Evolutionary conservation across 495 filamentous ascomycete species (phyloP), one percentile per base, ranked within the genome.

Genomic region (Penicillium arizonense): DNA sequence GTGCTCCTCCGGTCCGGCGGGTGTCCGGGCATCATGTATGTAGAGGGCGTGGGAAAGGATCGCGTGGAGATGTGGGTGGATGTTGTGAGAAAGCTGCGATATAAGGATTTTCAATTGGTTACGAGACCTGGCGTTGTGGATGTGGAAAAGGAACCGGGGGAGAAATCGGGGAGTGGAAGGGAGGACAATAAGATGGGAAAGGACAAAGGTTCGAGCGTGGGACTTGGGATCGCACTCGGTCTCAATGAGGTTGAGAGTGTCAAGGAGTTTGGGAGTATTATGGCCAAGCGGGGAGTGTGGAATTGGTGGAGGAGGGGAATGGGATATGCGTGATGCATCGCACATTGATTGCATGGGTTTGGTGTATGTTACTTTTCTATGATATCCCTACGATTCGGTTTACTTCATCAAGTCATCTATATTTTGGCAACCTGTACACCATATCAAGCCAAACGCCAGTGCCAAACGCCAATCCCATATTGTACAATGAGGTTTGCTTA

Each of bases 1-100:
- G 85, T 83, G 3, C 77, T 91, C 11, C 74, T 90, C 3, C 79
- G 87, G 26, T 84, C 77, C 44, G 85, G 87, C 3, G 80, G 82
- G 4, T 81, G 77, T 39, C 87, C 88, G 0, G 88, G 87, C 8
- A 85, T 91, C 55, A 89, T 91, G 86, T 88, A 90, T 64, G 87
- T 85, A 39, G 85, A 89, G 63, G 84, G 83, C 3, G 58, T 57
- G 16, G 77, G 80, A 14, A 75, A 80, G 55, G 67, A 64, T 36
- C 69, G 70, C 7, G 77, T 78, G 3, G 69, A 71, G 47, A 67
- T 72, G n/a, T 87, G 83, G 83, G 77, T 85, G 5, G 70, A 64
- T 13, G 67, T 70, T 20, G 83, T 87, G 34, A 77, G 73, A 41
- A 72, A 65, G 28, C 46, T 81, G 33, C 60, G 72, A 4, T 81